phyloP scores from a whole-genome alignment of 192 early-diverging fungal genomes.

The Rhizoclosmatium globosum region DNA sequence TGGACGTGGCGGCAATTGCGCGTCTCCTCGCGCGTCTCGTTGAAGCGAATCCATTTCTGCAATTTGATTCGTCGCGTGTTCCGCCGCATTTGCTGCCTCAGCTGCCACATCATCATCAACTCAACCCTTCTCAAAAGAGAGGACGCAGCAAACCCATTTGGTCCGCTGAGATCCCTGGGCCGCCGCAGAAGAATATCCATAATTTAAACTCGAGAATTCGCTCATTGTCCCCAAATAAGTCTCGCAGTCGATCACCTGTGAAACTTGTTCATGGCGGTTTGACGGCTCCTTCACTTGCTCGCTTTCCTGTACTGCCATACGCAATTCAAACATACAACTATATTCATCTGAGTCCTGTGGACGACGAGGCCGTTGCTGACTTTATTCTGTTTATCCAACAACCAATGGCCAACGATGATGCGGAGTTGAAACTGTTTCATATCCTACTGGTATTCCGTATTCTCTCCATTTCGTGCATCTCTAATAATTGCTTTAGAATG shows the following conservation, averaged over 20 bases:
- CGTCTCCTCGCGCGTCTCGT: no score
- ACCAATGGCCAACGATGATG: conserved; percentile 14
- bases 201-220: no score
- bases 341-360: conserved; percentile 36
- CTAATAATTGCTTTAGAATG: not conserved
- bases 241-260: conserved; percentile 1
- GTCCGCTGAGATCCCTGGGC: no score
- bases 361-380: conserved; percentile 44
- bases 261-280: not conserved
- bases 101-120: no score
- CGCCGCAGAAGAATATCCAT: no score
- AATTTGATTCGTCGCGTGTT: no score
- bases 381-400: conserved; percentile 35
- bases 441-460: conserved; percentile 16
- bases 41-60: no score
- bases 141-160: no score
- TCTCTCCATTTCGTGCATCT: not conserved
- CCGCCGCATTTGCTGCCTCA: no score
- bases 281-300: not conserved
- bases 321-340: conserved; percentile 38
- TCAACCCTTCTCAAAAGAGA: no score
- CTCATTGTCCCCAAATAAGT: no score
- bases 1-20: no score
- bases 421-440: conserved; percentile 35
- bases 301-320: conserved; percentile 25